A percentile compares a stretch with the other conserved stretches of the same genome.
Conservation (phyloP, 2,329 filamentous ascomycete genomes). For the Tolypocladium pustulatum region DNA sequence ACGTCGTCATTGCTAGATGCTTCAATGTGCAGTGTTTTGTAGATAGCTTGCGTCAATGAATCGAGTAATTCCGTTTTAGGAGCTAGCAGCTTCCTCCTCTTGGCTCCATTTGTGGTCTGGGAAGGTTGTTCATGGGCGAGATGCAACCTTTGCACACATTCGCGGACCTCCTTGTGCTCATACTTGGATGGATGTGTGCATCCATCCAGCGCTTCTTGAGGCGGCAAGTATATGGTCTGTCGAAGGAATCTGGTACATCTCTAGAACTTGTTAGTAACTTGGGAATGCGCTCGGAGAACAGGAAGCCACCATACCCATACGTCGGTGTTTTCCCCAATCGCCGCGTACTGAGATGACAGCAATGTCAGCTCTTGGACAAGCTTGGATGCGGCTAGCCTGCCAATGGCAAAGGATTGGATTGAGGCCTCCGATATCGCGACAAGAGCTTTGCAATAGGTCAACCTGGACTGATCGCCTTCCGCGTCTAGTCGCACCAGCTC, state of each 20-base stretch:
- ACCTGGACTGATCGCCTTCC: slow-evolving; percentile 16
- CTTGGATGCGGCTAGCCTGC: slow-evolving; percentile 30
- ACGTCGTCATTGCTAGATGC: slow-evolving; percentile 11
- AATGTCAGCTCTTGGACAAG: slow-evolving; percentile 31
- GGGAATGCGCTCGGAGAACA: neutral
- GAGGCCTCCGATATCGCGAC: slow-evolving; percentile 25
- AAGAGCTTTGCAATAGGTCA: slow-evolving; percentile 26
- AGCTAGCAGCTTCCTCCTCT: slow-evolving; percentile 18
- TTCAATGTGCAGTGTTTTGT: slow-evolving; percentile 17
- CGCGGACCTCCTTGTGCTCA: slow-evolving; percentile 15
- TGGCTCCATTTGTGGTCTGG: slow-evolving; percentile 8
- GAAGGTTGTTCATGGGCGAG: slow-evolving; percentile 13
- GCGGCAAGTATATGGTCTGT: slow-evolving; percentile 12
- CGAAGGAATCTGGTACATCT: slow-evolving; percentile 17
- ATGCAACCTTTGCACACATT: slow-evolving; percentile 16
- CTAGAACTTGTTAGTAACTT: slow-evolving; percentile 6
- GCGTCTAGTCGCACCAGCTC: slow-evolving; percentile 18
- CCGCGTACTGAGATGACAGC: slow-evolving; percentile 19
- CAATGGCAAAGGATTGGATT: slow-evolving; percentile 20
- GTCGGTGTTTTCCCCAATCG: slow-evolving; percentile 24
- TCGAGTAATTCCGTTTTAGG: slow-evolving; percentile 9
- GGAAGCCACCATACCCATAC: slow-evolving; percentile 23
- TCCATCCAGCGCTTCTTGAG: slow-evolving; percentile 11
- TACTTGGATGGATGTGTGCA: slow-evolving; percentile 18
- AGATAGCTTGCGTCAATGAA: slow-evolving; percentile 11